phyloP scores from a whole-genome alignment of 805 yeast species.

The Tetrapisispora nanseiensis region DNA sequence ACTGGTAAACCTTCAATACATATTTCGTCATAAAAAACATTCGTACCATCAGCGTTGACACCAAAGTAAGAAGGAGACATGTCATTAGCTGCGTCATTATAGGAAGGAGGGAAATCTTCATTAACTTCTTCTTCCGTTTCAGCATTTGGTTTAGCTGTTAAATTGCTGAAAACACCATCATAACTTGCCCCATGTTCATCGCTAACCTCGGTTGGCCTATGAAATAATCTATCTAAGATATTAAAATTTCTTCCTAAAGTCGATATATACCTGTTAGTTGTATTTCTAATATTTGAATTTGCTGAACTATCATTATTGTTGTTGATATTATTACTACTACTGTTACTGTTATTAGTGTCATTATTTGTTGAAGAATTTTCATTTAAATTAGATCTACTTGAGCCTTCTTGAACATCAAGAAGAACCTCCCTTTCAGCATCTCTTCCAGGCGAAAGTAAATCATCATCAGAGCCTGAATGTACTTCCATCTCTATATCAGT shows the following conservation, averaged over 20 bases:
- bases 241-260: slow-evolving; percentile 32
- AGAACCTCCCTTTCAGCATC: neutral
- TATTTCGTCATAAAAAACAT: slow-evolving; percentile 67
- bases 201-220: slow-evolving; percentile 10
- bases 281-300: slow-evolving; percentile 8
- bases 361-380: neutral
- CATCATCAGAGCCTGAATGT: neutral
- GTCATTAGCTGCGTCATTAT: slow-evolving; percentile 92
- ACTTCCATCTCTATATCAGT: neutral
- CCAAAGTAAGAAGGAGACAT: slow-evolving; percentile 77
- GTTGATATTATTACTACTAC: neutral
- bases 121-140: slow-evolving; percentile 20
- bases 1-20: slow-evolving; percentile 94
- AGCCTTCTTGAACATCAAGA: slow-evolving; percentile 1
- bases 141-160: slow-evolving; percentile 78
- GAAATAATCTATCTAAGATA: slow-evolving; percentile 31
- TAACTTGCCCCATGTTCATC: slow-evolving; percentile 18
- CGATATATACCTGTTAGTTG: slow-evolving; percentile 16
- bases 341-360: neutral
- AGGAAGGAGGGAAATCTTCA: slow-evolving; percentile 69
- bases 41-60: neutral
- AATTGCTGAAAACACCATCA: slow-evolving; percentile 90
- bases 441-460: neutral
- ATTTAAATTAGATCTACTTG: neutral
- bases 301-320: neutral